Conservation (phyloP, 345 rosid genomes). For the Garcia nutans region DNA sequence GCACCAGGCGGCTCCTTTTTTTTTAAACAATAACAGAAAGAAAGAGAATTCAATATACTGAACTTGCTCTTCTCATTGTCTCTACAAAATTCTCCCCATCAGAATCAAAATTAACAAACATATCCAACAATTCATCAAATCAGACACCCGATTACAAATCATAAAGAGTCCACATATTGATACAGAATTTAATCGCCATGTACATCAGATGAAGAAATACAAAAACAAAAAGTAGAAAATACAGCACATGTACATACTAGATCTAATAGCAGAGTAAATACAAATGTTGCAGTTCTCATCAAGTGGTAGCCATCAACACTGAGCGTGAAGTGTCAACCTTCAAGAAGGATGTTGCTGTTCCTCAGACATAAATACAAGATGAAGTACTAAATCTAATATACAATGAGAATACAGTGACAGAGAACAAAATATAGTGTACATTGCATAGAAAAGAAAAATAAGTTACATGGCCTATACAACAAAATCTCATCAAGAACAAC, state of each 20-base stretch:
- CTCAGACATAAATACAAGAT: neutral
- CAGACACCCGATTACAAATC: neutral
- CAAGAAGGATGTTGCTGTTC: neutral
- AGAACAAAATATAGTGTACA: no score
- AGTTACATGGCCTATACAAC: constrained; percentile 13
- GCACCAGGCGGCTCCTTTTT: no score
- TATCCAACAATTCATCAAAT: neutral
- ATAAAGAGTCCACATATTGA: neutral
- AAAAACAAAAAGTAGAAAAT: neutral
- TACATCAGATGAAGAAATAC: neutral
- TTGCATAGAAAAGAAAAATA: neutral
- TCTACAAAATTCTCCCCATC: neutral
- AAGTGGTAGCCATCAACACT: neutral
- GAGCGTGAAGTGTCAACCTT: neutral
- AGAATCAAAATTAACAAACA: neutral
- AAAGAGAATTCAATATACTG: neutral
- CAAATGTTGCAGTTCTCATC: neutral
- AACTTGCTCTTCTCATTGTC: neutral
- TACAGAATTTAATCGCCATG: neutral
- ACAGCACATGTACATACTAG: neutral
- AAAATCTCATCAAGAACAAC: neutral
- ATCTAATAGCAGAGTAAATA: neutral
- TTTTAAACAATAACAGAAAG: constrained; percentile 11
- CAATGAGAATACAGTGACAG: no score
- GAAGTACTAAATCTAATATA: no score